phyloP scores from a whole-genome alignment of 1,284 basidiomycete genomes.

The Cutaneotrichosporon dermatis region DNA sequence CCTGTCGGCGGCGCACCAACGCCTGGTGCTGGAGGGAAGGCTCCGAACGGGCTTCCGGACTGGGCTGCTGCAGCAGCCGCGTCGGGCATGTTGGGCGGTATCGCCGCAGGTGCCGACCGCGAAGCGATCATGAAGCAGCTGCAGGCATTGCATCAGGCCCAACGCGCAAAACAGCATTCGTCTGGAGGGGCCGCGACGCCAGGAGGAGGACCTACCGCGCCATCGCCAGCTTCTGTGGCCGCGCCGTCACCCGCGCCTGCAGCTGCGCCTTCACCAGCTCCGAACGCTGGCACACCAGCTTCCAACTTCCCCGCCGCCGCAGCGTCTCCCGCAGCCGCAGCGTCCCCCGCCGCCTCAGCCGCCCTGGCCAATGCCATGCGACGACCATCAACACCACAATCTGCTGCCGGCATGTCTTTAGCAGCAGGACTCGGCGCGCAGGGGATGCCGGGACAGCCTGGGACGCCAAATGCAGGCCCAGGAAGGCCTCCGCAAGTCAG shows the following conservation, averaged over 20 bases:
- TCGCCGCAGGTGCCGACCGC: slow-evolving; percentile 26
- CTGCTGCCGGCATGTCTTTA: neutral
- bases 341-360: neutral
- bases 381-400: neutral
- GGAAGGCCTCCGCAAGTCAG: neutral
- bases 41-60: slow-evolving; percentile 12
- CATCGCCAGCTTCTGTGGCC: slow-evolving; percentile 10
- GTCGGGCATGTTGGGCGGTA: slow-evolving; percentile 17
- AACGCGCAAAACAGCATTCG: slow-evolving; percentile 16
- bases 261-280: neutral
- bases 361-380: neutral
- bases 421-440: neutral
- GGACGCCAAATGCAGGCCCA: neutral
- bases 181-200: neutral
- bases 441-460: neutral
- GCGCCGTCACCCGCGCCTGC: slow-evolving; percentile 8
- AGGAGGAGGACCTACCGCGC: slow-evolving; percentile 1
- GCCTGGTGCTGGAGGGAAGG: neutral
- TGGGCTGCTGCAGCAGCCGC: slow-evolving; percentile 15
- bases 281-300: slow-evolving; percentile 5
- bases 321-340: slow-evolving; percentile 8
- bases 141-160: slow-evolving; percentile 32
- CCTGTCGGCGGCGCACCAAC: too few species aligned
- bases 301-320: neutral
- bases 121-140: slow-evolving; percentile 45